phyloP scores from a whole-genome alignment of 305 asterid species.

The Petunia hybrid region DNA sequence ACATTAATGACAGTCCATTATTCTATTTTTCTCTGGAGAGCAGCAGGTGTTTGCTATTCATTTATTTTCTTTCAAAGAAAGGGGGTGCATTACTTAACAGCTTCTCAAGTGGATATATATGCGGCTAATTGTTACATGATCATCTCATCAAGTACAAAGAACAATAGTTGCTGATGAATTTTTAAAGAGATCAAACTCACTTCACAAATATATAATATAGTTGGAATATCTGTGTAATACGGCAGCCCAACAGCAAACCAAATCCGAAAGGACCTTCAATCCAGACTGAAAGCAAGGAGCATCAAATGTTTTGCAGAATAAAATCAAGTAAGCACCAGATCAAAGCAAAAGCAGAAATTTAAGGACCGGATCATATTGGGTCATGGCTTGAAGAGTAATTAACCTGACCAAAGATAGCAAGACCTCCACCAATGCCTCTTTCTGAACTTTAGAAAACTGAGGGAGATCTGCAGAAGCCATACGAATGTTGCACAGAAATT shows the following conservation, averaged over 20 bases:
- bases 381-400: slow-evolving; percentile 29
- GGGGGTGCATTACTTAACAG: background rate
- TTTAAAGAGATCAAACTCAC: slow-evolving; percentile 52
- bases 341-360: slow-evolving; percentile 2
- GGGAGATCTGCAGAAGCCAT: slow-evolving; percentile 64
- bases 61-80: slow-evolving; percentile 17
- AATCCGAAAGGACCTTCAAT: slow-evolving; percentile 89
- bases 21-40: background rate
- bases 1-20: background rate
- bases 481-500: background rate
- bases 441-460: slow-evolving; percentile 59
- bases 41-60: background rate
- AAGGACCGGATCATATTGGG: background rate
- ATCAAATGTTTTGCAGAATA: slow-evolving; percentile 27
- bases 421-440: slow-evolving; percentile 83
- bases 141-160: slow-evolving; percentile 15
- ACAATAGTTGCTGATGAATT: background rate
- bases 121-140: slow-evolving; percentile 11
- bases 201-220: slow-evolving; percentile 80
- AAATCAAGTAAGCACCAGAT: slow-evolving; percentile 29
- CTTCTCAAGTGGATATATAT: slow-evolving; percentile 4
- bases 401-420: slow-evolving; percentile 89
- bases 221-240: slow-evolving; percentile 80
- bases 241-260: slow-evolving; percentile 88
- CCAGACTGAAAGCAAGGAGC: slow-evolving; percentile 82